Evolutionary conservation across 1,284 basidiomycete species (phyloP), one percentile per base, ranked within the genome.

Genomic region (Heterobasidion occidentale): DNA sequence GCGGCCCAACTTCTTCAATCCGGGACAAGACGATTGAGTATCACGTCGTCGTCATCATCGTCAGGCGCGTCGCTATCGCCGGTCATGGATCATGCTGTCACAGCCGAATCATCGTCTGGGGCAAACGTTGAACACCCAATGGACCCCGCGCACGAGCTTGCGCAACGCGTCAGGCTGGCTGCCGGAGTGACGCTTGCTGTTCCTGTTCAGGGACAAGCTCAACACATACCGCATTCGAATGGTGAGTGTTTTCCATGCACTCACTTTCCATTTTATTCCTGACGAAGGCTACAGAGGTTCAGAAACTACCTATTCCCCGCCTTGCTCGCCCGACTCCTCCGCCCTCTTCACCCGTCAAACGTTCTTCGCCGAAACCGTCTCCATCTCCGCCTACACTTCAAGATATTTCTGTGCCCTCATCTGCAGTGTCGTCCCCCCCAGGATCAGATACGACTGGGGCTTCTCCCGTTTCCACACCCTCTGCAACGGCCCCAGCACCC

Each of bases 181-280:
- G 80, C 83, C 0, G 84, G 84, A 20, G 76, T 86, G 3, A 79
- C 80, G 68, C 76, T 83, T 17, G 83, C 83, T 0, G 80, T 86
- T 0, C 82, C 80, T 1, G 76, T 73, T 56, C 58, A 61, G 65
- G 66, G 65, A 8, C 68, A 70, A 52, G 65, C 68, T 1, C 67
- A 69, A 58, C 67, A 70, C n/a, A 42, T n/a, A 42, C 38, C 38
- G n/a, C 38, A 42, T 11, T 11, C 38, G 38, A 42, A 3, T n/a
- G 12, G 3, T 44, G n/a, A 34, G n/a, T 12, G 33, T 48, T 4
- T 49, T 5, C 27, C 27, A 3, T 27, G 27, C 27, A 3, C 27
- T 5, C 27, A 27, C 5, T 0, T 36, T 15, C 34, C 5, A 7
- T 36, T 14, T 51, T 14, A 36, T n/a, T 7, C 3, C 34, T 15